Evolutionary conservation across 129 eudicot genomes (phyloP), one percentile per base, ranked within the genome.

Genomic region (Tagetes erecta): DNA sequence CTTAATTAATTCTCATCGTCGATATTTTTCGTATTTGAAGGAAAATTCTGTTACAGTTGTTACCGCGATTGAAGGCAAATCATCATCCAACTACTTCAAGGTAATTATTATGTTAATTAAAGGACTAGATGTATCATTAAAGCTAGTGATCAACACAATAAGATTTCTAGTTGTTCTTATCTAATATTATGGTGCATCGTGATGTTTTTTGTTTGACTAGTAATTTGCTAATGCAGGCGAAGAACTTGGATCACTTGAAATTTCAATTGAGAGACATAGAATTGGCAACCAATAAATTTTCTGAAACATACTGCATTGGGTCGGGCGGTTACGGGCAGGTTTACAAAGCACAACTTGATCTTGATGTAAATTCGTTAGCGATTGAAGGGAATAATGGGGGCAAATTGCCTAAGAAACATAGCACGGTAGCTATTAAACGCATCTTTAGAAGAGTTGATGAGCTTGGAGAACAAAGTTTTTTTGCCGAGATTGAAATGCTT

Each of bases 401-500:
- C 6, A 1, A 3, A 33, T 9, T 57, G 1, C 64, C 39, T 57
- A 31, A 31, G n/a, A 57, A 57, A 57, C 5, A 8, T 62, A 62
- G 31, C 67, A 3, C 2, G 3, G 67, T 62, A 10, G 67, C 67
- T 36, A 62, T 62, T 62, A 62, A 62, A 35, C 67, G 44, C 8
- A 37, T 60, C 8, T 12, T 8, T 59, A 34, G n/a, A 8, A 31
- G 40, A 59, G n/a, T 1, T 33, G 67, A 12, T 3, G 2, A 5
- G 8, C 44, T 35, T 1, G 67, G 67, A 4, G 42, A 62, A 62
- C 3, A 62, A 10, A 44, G 67, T n/a, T n/a, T n/a, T n/a, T n/a
- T n/a, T n/a, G n/a, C n/a, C n/a, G n/a, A n/a, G n/a, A n/a, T n/a
- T n/a, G n/a, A n/a, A n/a, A n/a, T n/a, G n/a, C n/a, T n/a, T n/a